phyloP scores from a whole-genome alignment of 1,284 basidiomycete species.

The Laetiporus sulphureus region DNA sequence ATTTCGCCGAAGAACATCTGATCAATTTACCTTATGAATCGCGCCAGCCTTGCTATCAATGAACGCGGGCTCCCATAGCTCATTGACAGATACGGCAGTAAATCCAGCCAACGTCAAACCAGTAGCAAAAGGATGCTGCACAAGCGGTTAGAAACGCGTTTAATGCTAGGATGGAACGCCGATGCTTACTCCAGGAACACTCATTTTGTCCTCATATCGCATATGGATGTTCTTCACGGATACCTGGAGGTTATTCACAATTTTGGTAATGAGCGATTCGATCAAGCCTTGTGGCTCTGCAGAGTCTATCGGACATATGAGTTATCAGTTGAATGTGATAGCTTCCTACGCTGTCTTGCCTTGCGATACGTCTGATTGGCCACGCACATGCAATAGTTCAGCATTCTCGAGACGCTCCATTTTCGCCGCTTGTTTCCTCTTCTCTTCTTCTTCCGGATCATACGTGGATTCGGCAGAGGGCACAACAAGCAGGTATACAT shows the following conservation, averaged over 20 bases:
- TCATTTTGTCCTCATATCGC: slow-evolving; percentile 94
- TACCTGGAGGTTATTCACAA: slow-evolving; percentile 96
- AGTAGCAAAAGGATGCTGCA: slow-evolving; percentile 88
- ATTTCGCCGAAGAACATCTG: slow-evolving; percentile 1
- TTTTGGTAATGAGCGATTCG: slow-evolving; percentile 82
- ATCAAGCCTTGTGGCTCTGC: slow-evolving; percentile 78
- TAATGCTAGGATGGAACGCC: not conserved
- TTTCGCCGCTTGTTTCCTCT: slow-evolving; percentile 80
- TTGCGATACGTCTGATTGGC: slow-evolving; percentile 47
- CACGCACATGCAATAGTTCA: slow-evolving; percentile 76
- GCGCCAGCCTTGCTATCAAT: slow-evolving; percentile 86
- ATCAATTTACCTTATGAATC: slow-evolving; percentile 74
- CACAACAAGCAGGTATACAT: slow-evolving; percentile 92
- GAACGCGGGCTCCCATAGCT: slow-evolving; percentile 90
- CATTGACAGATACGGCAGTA: slow-evolving; percentile 90
- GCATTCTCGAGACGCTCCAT: slow-evolving; percentile 86
- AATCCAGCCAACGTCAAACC: slow-evolving; percentile 93
- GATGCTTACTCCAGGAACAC: slow-evolving; percentile 77
- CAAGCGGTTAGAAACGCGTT: not conserved
- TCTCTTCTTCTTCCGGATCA: slow-evolving; percentile 84
- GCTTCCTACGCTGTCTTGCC: slow-evolving; percentile 30
- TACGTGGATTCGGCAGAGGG: slow-evolving; percentile 70
- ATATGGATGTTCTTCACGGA: slow-evolving; percentile 94
- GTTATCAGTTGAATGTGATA: not conserved
- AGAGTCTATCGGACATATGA: slow-evolving; percentile 43